These are phyloP conservation scores for Zygotorulaspora chibaensis DNA, from an alignment of 805 yeast genomes.

Conservation along the genomic window DNA sequence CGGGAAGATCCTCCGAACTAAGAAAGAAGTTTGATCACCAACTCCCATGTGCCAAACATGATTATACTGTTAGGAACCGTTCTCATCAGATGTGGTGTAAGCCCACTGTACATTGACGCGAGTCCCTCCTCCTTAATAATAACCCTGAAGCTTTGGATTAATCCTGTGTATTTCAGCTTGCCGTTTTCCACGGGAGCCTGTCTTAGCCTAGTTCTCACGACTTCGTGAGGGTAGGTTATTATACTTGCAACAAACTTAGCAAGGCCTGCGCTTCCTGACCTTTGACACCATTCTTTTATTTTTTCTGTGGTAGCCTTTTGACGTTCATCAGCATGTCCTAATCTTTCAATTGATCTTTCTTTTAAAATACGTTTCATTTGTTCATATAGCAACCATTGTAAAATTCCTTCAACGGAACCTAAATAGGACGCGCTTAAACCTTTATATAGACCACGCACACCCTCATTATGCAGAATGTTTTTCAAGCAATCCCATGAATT, in stretches of 20 bases:
- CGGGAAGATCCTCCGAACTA: constrained; percentile 7
- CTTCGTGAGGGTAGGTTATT: constrained; percentile 95
- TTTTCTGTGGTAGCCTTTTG: constrained; percentile 49
- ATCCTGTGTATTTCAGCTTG: constrained; percentile 80
- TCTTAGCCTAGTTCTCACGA: constrained; percentile 88
- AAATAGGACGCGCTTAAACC: constrained; percentile 94
- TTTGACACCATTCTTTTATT: constrained; percentile 84
- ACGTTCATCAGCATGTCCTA: constrained; percentile 33
- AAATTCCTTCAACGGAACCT: constrained; percentile 87
- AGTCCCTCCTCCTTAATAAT: constrained; percentile 92
- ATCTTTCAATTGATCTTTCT: constrained; percentile 43
- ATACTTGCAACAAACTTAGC: constrained; percentile 92
- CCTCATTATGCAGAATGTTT: constrained; percentile 70
- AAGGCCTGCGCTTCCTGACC: constrained; percentile 96
- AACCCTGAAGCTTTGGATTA: constrained; percentile 78
- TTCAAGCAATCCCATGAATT: constrained; percentile 82
- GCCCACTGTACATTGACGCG: constrained; percentile 91
- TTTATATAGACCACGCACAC: constrained; percentile 71
- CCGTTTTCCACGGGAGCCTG: constrained; percentile 87
- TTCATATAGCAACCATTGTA: constrained; percentile 96
- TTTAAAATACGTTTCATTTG: constrained; percentile 78
- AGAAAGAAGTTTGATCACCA: constrained; percentile 59
- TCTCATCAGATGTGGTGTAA: constrained; percentile 93
- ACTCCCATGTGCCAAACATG: constrained; percentile 99
- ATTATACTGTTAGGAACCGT: constrained; percentile 97